These are phyloP conservation scores for Chalciporus piperatoides DNA, from an alignment of 1,284 basidiomycete genomes.

Conservation along the genomic window DNA sequence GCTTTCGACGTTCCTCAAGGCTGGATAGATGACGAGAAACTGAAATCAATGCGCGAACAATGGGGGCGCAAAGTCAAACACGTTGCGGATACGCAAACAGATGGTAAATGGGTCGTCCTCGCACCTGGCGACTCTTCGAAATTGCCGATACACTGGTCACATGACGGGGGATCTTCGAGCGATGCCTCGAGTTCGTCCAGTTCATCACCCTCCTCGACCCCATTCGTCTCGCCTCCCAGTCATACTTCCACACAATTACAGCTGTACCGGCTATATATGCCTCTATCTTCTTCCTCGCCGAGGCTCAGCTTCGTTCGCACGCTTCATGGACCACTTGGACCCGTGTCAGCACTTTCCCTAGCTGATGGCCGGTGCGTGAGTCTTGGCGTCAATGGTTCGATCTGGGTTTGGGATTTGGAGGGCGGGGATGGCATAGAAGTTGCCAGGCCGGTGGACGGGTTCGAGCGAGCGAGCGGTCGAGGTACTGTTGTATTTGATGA, in stretches of 20 bases:
- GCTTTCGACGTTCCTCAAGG: constrained; percentile 68
- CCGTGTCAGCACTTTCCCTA: constrained; percentile 63
- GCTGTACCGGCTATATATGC: constrained; percentile 67
- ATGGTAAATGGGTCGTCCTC: constrained; percentile 80
- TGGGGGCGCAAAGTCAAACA: constrained; percentile 68
- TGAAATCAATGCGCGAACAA: constrained; percentile 62
- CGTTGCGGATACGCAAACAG: constrained; percentile 69
- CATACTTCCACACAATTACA: constrained; percentile 58
- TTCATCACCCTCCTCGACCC: constrained; percentile 26
- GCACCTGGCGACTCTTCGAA: constrained; percentile 49
- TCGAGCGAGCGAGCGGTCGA: constrained; percentile 22
- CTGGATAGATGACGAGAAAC: constrained; percentile 64
- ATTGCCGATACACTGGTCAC: neutral
- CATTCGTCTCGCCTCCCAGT: constrained; percentile 35
- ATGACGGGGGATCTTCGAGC: constrained; percentile 16
- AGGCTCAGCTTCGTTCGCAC: constrained; percentile 70
- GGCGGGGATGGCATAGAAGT: constrained; percentile 61
- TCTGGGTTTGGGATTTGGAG: constrained; percentile 84
- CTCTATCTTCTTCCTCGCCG: constrained; percentile 49
- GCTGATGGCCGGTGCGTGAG: constrained; percentile 79
- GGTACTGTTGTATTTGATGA: constrained; percentile 70
- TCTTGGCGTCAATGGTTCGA: constrained; percentile 60
- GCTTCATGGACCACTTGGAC: constrained; percentile 61
- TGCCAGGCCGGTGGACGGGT: constrained; percentile 27
- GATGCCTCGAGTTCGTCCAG: constrained; percentile 24